Evolutionary conservation across 768 basidiomycete genomes (phyloP), one percentile per base, ranked within the genome.

Genomic region (Lactifluus pinguis): DNA sequence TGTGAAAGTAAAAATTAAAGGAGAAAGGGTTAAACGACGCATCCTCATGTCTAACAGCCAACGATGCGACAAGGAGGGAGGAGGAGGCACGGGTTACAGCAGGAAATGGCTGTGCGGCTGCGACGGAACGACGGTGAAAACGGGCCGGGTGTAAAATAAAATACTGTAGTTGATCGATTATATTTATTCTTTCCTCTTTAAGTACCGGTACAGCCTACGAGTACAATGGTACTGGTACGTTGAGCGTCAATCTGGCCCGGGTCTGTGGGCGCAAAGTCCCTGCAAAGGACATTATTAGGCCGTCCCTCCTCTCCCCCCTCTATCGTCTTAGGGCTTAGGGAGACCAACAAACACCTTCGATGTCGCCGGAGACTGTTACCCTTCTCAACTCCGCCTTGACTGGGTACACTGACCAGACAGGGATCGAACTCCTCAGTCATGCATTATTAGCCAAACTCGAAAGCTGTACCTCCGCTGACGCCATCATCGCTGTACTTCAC

Each of bases 41-140:
- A 56, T 56, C 45, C 55, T 47, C 55, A 21, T 56, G 55, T 56
- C 17, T 4, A 39, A 56, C 47, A 49, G 45, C n/a, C 44, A 44
- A 44, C 45, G 13, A 6, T 10, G 14, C 21, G 9, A 21, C 45
- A 25, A 10, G 21, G 25, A 25, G 25, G 25, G 25, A 25, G 25
- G 25, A 25, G 25, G 25, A 25, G 25, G 25, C 25, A 25, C 25
- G 25, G 25, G 25, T 25, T 25, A 25, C 8, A 2, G 5, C 10
- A 47, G 45, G 11, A 17, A 6, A 17, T 15, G 13, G 10, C 13
- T 38, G 11, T 38, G 9, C 38, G 38, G 38, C 38, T 9, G 38
- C 13, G 6, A 7, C 38, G 38, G 38, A 38, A 38, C 38, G 38
- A 38, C 38, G 38, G 38, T 0, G 38, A 1, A 11, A 38, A 38